Base-by-base conservation (phyloP, 108 stramenopile species). In the Asterionellopsis glacialis region DNA sequence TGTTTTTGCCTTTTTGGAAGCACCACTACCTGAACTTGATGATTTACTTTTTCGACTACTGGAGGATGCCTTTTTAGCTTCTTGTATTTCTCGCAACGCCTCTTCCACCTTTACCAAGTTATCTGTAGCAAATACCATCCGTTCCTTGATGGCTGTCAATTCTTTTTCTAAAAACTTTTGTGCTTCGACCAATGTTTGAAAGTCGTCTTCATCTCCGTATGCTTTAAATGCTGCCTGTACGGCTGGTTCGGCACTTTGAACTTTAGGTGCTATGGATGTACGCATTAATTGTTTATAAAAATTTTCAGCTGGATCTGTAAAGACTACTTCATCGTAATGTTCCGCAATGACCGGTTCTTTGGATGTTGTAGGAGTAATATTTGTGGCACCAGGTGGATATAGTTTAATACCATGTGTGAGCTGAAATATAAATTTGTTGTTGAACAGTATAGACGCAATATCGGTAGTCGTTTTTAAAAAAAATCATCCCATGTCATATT, bases 291-390 rank as follows among this genome's bases (percentile, higher is more conserved):
- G 58, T 26, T 73, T 61, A 61, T 81, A 87, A 68, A 91, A 91
- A 33, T 60, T 57, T 57, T 80, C 84, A 13, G 64, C 72, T 23
- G 93, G 93, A 69, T 94, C 80, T 10, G 93, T 94, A 70, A 97
- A 97, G 3, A 98, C 95, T 5, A 98, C 90, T 70, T 97, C 96
- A 64, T 98, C 96, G 83, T 97, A 98, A 40, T 63, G 70, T 73
- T 98, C 98, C 9, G 81, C 50, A 1, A 98, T 86, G 11, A 97
- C 96, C n/a, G 94, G 91, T 59, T 79, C 60, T 27, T 68, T 65
- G 15, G 72, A 59, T 4, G 39, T 42, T 24, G 61, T 61, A n/a
- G 58, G 13, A 10, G 59, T 51, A 50, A 54, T 71, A 14, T 56
- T 57, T 11, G 63, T 28, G 10, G 76, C 22, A 15, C 63, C 78